Percentiles rank a stretch among this genome's conserved stretches.
Conservation (phyloP, 2,329 filamentous ascomycete genomes). For the Phoma sp. region DNA sequence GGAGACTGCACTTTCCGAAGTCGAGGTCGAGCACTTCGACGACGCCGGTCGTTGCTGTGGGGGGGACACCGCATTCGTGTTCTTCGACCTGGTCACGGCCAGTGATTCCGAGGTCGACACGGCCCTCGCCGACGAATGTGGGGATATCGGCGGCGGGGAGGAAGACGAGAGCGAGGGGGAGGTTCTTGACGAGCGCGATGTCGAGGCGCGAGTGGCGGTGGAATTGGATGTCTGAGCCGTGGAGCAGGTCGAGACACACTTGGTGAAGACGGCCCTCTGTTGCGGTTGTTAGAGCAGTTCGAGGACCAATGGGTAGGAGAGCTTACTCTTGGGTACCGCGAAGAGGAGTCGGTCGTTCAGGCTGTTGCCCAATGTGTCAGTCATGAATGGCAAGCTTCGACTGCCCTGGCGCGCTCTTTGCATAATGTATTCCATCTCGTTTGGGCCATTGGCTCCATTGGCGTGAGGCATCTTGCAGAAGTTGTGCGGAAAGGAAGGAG, state of each 20-base stretch:
- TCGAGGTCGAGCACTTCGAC: conserved; percentile 89
- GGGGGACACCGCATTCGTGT: conserved; percentile 71
- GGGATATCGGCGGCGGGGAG: conserved; percentile 97
- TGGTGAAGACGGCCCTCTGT: conserved; percentile 91
- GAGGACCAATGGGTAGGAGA: neutral
- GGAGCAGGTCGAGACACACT: conserved; percentile 85
- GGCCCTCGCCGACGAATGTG: conserved; percentile 94
- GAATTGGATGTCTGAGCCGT: conserved; percentile 96
- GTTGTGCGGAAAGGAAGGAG: conserved; percentile 8
- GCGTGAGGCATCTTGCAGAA: conserved; percentile 28
- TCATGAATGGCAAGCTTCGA: conserved; percentile 47
- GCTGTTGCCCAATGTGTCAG: conserved; percentile 60
- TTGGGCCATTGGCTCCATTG: conserved; percentile 28
- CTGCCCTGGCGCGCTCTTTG: conserved; percentile 39
- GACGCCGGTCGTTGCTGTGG: conserved; percentile 60
- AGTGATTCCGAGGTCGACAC: conserved; percentile 92
- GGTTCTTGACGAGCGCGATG: conserved; percentile 97
- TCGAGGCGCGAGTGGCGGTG: conserved; percentile 92
- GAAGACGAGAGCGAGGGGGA: conserved; percentile 93
- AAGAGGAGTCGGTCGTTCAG: conserved; percentile 93
- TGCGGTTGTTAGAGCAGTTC: conserved; percentile 16
- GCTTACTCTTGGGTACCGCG: conserved; percentile 96
- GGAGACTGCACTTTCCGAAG: conserved; percentile 89
- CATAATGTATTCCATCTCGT: conserved; percentile 26
- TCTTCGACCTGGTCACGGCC: conserved; percentile 92